Evolutionary conservation across 306 rosid species (phyloP), one percentile per base, ranked within the genome.

Genomic region (Elaeagnus macrophylla): DNA sequence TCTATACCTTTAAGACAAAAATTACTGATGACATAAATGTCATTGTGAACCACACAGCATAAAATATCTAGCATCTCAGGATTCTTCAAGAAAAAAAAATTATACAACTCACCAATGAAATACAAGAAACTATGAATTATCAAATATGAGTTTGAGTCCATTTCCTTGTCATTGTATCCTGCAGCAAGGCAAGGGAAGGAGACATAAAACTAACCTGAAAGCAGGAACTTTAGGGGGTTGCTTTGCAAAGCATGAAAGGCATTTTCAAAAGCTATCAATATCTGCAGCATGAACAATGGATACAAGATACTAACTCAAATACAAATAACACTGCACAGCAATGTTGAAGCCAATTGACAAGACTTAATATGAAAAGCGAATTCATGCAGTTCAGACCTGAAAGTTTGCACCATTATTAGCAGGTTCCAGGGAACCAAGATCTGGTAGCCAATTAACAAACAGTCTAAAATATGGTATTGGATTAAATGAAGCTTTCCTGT

Each of bases 211-310:
- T 50, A 59, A 93, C 96, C 99, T 93, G 95, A 93, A 93, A 40
- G 81, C 78, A 61, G 96, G 95, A 73, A 93, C 85, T 67, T 84
- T 82, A 62, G 84, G 94, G 57, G 96, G 99, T 71, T 93, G 99
- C 73, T 96, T 71, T 93, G 99, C 73, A 93, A 71, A 51, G 84
- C 83, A 81, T 93, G 95, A 71, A 84, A 93, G 64, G 96, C 85
- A 68, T 79, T 84, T 56, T 95, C 95, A 61, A 84, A 87, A 20
- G 72, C 67, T 47, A 81, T 76, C 83, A 93, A 81, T 61, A 93
- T 82, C 99, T 93, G 95, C 72, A 75, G 60, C 20, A 67, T 10
- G 54, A 8, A 44, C 18, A 54, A 70, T 40, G 18, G 39, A 57
- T 17, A 48, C 65, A 32, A 69, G 67, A 66, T 57, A 57, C 60